A percentile compares a stretch with the other conserved stretches of the same genome.
These are phyloP conservation scores for Ogataea hybrid DNA, from an alignment of 1,139 yeast species.

Conservation along the genomic window DNA sequence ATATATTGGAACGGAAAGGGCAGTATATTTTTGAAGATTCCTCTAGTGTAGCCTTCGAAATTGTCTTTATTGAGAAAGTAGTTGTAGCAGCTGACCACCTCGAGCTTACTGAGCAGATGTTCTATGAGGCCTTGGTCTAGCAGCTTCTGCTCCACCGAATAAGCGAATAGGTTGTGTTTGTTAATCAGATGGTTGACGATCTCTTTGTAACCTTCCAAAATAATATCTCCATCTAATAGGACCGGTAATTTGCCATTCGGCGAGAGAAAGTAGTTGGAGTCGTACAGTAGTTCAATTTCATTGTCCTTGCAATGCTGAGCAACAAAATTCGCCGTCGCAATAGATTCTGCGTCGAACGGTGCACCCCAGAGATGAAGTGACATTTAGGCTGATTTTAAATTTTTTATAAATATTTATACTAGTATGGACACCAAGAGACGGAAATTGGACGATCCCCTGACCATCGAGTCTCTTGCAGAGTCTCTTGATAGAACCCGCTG, in stretches of 20 bases:
- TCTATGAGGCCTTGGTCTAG: constrained; percentile 37
- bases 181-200: constrained; percentile 41
- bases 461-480: constrained; percentile 1
- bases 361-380: constrained; percentile 46
- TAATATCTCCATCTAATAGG: constrained; percentile 36
- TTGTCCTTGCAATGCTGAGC: constrained; percentile 22
- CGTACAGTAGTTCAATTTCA: constrained; percentile 43
- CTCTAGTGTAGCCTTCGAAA: constrained; percentile 65
- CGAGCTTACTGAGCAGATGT: constrained; percentile 40
- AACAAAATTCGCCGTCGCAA: constrained; percentile 41
- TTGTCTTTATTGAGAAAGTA: constrained; percentile 58
- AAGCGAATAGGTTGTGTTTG: constrained; percentile 2
- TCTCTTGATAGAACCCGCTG: constrained; percentile 18
- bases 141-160: constrained; percentile 11
- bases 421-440: constrained; percentile 8
- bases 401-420: background rate
- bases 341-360: constrained; percentile 42
- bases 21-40: constrained; percentile 52
- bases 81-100: constrained; percentile 58
- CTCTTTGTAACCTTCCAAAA: constrained; percentile 46
- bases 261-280: constrained; percentile 50
- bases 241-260: constrained; percentile 56
- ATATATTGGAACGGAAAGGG: constrained; percentile 89
- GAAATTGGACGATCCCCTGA: constrained; percentile 1
- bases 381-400: constrained; percentile 2